phyloP scores from a whole-genome alignment of 2,329 filamentous ascomycete species.

The Hypoxylon sp. region DNA sequence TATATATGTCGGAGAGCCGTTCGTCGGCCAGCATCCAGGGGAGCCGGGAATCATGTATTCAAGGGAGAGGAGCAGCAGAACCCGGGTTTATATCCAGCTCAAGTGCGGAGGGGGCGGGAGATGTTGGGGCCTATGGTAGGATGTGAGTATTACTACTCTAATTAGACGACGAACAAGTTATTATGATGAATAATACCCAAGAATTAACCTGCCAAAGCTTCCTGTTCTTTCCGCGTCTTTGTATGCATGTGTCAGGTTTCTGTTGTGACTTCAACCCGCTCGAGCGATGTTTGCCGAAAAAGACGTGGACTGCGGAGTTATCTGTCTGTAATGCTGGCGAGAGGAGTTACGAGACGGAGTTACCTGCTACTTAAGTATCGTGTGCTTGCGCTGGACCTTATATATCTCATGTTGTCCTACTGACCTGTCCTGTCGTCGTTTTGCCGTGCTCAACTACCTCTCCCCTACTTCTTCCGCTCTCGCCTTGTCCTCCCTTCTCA shows the following conservation, averaged over 20 bases:
- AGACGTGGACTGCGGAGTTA: neutral
- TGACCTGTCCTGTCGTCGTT: neutral
- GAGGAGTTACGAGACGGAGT: neutral
- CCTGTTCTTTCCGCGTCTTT: neutral
- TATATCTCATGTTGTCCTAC: neutral
- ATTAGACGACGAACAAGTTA: slow-evolving; percentile 18
- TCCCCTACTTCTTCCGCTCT: neutral
- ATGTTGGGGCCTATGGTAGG: neutral
- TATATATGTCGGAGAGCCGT: slow-evolving; percentile 18
- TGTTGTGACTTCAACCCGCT: slow-evolving; percentile 3
- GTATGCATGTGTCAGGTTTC: slow-evolving; percentile 7
- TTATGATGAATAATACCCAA: slow-evolving; percentile 14
- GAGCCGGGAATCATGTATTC: neutral
- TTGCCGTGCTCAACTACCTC: neutral
- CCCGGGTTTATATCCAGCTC: slow-evolving; percentile 5
- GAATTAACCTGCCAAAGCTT: slow-evolving; percentile 12
- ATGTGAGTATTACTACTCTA: slow-evolving; percentile 4
- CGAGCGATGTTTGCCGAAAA: neutral
- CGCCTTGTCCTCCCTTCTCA: slow-evolving; percentile 3
- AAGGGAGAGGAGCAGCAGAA: neutral
- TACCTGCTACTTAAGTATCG: neutral
- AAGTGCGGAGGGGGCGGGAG: neutral
- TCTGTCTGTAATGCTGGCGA: neutral
- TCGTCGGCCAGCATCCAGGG: neutral
- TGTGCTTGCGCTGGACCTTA: neutral